Percentiles rank a stretch among this genome's conserved stretches.
Evolutionary conservation across 805 yeast genomes (phyloP).

Genomic region (Kodamaea kakaduensis): DNA sequence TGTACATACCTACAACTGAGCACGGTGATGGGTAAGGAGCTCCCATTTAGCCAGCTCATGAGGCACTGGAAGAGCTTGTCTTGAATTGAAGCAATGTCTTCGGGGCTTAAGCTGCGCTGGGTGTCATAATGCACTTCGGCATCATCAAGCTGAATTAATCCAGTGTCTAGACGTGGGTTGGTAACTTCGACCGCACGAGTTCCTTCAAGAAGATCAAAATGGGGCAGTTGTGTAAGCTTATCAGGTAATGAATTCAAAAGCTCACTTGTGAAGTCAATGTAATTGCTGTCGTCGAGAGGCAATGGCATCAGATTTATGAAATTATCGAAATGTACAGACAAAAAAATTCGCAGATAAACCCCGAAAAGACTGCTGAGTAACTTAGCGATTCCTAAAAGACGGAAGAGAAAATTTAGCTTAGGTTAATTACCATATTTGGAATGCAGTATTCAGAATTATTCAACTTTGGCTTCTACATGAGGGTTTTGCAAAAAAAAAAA

Average conservation of each 20-base stretch:
- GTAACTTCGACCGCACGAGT: slow-evolving; percentile 82
- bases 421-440: no score
- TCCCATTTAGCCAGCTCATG: slow-evolving; percentile 73
- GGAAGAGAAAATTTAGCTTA: no score
- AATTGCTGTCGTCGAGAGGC: slow-evolving; percentile 12
- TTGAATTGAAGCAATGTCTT: slow-evolving; percentile 47
- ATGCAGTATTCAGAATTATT: no score
- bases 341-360: no score
- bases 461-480: no score
- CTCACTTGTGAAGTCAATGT: slow-evolving; percentile 54
- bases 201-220: slow-evolving; percentile 72
- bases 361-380: no score
- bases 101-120: slow-evolving; percentile 17
- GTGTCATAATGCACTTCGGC: slow-evolving; percentile 49
- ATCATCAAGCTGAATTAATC: slow-evolving; percentile 46
- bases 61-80: slow-evolving; percentile 52
- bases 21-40: slow-evolving; percentile 72
- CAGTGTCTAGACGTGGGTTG: slow-evolving; percentile 74
- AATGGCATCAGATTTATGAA: neutral
- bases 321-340: no score
- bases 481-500: no score
- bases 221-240: slow-evolving; percentile 53
- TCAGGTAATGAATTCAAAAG: slow-evolving; percentile 48
- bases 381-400: no score
- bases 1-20: slow-evolving; percentile 74